phyloP scores from a whole-genome alignment of 345 rosid genomes.

The Eucalyptus marginata region DNA sequence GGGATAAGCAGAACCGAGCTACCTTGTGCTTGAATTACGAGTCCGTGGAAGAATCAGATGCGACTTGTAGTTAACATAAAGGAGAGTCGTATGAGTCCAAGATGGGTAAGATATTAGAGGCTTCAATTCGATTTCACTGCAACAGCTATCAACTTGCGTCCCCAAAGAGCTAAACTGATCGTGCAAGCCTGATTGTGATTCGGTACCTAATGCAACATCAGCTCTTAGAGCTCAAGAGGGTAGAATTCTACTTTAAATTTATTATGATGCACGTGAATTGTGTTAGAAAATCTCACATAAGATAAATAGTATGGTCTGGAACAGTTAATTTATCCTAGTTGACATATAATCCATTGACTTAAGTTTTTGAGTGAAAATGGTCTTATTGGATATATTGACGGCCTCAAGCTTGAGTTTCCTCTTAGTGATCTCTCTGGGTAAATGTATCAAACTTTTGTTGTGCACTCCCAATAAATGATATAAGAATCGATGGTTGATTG shows the following conservation, averaged over 20 bases:
- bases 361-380: too few relatives aligned
- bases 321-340: too few relatives aligned
- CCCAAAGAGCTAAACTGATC: background rate
- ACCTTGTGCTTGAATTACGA: background rate
- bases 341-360: too few relatives aligned
- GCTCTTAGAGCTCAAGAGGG: background rate
- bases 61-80: background rate
- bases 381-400: too few relatives aligned
- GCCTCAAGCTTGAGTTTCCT: too few relatives aligned
- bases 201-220: background rate
- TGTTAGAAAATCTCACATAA: too few relatives aligned
- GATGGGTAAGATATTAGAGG: background rate
- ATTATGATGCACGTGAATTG: too few relatives aligned
- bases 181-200: background rate
- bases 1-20: background rate
- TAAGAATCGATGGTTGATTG: too few relatives aligned
- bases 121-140: background rate
- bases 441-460: too few relatives aligned
- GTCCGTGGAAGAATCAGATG: background rate
- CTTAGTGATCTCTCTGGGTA: fast-evolving
- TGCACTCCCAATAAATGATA: too few relatives aligned
- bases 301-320: too few relatives aligned
- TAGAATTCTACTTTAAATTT: background rate
- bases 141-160: background rate
- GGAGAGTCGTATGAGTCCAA: background rate